phyloP scores from a whole-genome alignment of 768 basidiomycete genomes.

The Boletus rubropictus region DNA sequence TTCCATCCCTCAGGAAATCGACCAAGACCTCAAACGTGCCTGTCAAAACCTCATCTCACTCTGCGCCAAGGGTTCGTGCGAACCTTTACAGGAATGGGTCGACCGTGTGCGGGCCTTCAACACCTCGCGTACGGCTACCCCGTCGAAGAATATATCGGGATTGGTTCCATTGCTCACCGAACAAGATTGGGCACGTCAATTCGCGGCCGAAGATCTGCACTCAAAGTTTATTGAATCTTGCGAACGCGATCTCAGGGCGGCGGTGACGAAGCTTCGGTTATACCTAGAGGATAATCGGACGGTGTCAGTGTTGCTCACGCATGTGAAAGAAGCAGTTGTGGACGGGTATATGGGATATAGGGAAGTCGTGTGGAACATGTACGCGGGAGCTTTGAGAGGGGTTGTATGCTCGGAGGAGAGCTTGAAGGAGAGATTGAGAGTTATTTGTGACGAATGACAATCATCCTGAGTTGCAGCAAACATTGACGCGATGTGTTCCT shows the following conservation, averaged over 20 bases:
- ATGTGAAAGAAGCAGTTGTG: conserved; percentile 68
- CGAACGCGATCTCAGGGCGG: conserved; percentile 49
- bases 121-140: conserved; percentile 16
- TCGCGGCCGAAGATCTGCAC: conserved; percentile 45
- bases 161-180: conserved; percentile 26
- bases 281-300: conserved; percentile 82
- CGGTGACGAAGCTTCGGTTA: conserved; percentile 55
- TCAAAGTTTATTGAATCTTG: conserved; percentile 49
- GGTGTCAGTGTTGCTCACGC: conserved; percentile 69
- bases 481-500: background rate
- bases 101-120: conserved; percentile 41
- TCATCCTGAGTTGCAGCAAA: background rate
- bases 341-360: conserved; percentile 72
- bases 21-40: conserved; percentile 73
- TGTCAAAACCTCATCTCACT: conserved; percentile 80
- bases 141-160: conserved; percentile 15
- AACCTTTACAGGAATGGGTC: conserved; percentile 59
- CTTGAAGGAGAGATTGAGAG: conserved; percentile 37
- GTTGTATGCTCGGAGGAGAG: conserved; percentile 31
- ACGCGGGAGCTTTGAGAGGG: conserved; percentile 33
- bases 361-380: conserved; percentile 52
- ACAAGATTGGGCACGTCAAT: conserved; percentile 49
- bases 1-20: conserved; percentile 60
- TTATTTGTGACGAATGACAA: conserved; percentile 29
- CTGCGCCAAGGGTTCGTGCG: conserved; percentile 52